phyloP scores from a whole-genome alignment of 83 land plant species.

The Thuja plicata region DNA sequence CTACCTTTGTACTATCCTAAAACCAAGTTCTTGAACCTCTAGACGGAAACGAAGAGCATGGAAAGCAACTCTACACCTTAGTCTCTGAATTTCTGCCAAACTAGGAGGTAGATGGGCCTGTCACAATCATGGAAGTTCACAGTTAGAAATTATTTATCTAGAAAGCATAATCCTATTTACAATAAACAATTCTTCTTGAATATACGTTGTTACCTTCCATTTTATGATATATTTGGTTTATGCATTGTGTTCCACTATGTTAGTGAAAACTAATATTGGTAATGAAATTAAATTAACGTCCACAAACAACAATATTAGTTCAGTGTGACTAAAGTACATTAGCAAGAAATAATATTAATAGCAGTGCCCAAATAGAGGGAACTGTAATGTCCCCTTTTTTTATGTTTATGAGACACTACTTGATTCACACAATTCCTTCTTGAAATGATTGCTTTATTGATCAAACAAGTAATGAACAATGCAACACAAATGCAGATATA shows the following conservation, averaged over 20 bases:
- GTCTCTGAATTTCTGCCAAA: slow-evolving; percentile 67
- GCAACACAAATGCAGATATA: no score
- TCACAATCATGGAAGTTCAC: neutral
- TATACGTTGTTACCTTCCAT: neutral
- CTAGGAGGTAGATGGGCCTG: slow-evolving; percentile 70
- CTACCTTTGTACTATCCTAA: slow-evolving; percentile 63
- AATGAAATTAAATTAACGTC: neutral
- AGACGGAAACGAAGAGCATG: slow-evolving; percentile 76
- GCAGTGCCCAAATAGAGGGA: neutral
- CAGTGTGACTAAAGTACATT: neutral
- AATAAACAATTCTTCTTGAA: neutral
- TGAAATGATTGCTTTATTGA: no score
- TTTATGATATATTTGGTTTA: neutral
- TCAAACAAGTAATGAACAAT: no score
- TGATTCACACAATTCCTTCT: no score
- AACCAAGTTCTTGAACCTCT: slow-evolving; percentile 73
- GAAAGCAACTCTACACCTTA: slow-evolving; percentile 85
- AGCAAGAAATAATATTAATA: neutral
- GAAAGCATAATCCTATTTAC: neutral
- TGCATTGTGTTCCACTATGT: neutral
- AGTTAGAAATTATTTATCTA: neutral
- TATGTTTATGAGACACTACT: no score
- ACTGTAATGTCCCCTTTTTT: no score
- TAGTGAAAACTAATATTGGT: neutral
- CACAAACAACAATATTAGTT: neutral